Percentiles rank a stretch among this genome's conserved stretches.
These are phyloP conservation scores for Brassica cretica DNA, from an alignment of 345 rosid species.

Conservation along the genomic window DNA sequence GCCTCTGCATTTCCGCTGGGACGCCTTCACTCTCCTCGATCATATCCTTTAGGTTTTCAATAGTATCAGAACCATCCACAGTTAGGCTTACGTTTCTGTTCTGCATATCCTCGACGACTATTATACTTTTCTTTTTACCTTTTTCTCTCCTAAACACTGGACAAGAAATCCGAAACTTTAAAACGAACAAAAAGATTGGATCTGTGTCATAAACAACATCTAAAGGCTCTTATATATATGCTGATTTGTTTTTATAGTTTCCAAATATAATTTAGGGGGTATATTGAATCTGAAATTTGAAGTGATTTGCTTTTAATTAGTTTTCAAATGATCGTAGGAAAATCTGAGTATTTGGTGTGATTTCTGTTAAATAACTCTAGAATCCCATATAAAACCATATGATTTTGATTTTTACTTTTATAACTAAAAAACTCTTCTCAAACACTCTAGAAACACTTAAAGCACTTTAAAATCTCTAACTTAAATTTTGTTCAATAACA, in stretches of 20 bases:
- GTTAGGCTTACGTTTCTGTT: neutral
- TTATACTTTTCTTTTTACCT: neutral
- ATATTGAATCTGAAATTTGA: too few relatives aligned
- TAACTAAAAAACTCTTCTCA: too few relatives aligned
- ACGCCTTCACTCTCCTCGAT: constrained; percentile 6
- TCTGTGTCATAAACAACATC: neutral
- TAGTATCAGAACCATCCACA: neutral
- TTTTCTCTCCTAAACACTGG: neutral
- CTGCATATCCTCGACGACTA: neutral
- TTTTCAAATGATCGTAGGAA: too few relatives aligned
- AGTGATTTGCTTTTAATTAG: too few relatives aligned
- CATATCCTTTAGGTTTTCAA: neutral
- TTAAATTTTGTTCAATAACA: too few relatives aligned
- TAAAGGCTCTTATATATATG: neutral
- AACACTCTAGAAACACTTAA: too few relatives aligned
- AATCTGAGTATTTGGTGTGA: too few relatives aligned
- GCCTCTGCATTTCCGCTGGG: neutral
- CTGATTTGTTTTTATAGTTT: neutral
- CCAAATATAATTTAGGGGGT: neutral
- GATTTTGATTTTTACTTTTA: too few relatives aligned
- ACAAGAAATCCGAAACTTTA: neutral
- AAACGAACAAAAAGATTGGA: neutral
- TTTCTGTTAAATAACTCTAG: too few relatives aligned
- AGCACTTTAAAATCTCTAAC: too few relatives aligned
- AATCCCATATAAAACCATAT: too few relatives aligned